phyloP scores from a whole-genome alignment of 805 yeast species.

The Candida khao-thaluensis region DNA sequence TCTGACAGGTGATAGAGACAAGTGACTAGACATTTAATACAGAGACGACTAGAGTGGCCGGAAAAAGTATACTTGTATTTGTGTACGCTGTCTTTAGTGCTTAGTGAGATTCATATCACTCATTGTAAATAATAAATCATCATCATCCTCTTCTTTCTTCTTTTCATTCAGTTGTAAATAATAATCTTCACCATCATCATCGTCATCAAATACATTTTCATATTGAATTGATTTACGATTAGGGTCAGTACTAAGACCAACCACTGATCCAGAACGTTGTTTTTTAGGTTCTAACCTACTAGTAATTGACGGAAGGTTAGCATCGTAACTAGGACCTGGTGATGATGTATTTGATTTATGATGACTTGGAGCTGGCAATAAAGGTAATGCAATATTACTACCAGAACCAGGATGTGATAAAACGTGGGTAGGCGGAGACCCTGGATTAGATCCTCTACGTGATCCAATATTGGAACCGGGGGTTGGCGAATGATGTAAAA shows the following conservation, averaged over 20 bases:
- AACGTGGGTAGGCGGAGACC: background rate
- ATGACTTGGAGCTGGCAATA: slow-evolving; percentile 1
- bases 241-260: slow-evolving; percentile 39
- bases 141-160: slow-evolving; percentile 43
- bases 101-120: slow-evolving; percentile 63
- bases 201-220: slow-evolving; percentile 44
- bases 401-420: slow-evolving; percentile 1
- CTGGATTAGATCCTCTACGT: background rate
- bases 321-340: slow-evolving; percentile 13
- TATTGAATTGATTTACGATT: slow-evolving; percentile 31
- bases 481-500: slow-evolving; percentile 23
- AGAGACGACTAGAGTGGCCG: no score
- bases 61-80: no score
- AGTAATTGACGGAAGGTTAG: slow-evolving; percentile 30
- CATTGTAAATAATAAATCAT: slow-evolving; percentile 67
- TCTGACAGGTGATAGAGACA: no score
- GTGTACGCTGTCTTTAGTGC: no score
- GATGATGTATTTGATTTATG: slow-evolving; percentile 23
- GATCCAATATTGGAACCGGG: slow-evolving; percentile 1
- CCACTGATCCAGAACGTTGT: slow-evolving; percentile 10
- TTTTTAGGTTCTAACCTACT: slow-evolving; percentile 24
- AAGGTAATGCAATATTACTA: background rate
- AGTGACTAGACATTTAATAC: no score
- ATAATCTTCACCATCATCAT: slow-evolving; percentile 46
- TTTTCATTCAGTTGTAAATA: slow-evolving; percentile 15